A percentile compares a stretch with the other conserved stretches of the same genome.
phyloP scores from a whole-genome alignment of 176 grass and related monocot genomes.

The Musa beccarii region DNA sequence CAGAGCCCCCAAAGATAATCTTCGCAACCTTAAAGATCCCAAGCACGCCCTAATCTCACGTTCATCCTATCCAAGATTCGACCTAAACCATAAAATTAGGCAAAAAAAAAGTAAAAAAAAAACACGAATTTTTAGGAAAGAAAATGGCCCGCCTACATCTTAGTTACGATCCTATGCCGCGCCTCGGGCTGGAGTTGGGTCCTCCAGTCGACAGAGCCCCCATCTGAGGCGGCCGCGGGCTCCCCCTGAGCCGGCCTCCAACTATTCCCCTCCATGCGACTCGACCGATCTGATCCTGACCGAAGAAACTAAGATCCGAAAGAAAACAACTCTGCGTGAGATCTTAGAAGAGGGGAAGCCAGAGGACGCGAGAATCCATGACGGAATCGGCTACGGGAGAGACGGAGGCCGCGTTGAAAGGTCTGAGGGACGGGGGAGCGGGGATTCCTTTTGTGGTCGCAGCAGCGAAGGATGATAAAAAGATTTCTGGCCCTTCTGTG shows the following conservation, averaged over 20 bases:
- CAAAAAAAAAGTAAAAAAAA: too few species aligned
- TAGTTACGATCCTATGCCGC: conserved; percentile 64
- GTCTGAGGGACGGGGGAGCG: too few species aligned
- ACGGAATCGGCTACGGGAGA: too few species aligned
- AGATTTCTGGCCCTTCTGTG: too few species aligned
- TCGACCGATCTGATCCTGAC: not conserved
- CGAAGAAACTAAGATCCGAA: not conserved
- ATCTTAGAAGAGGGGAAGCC: too few species aligned
- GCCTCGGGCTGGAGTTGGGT: conserved; percentile 53
- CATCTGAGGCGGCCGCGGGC: conserved; percentile 1
- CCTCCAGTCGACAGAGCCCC: conserved; percentile 40
- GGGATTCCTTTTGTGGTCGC: too few species aligned
- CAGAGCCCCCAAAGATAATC: not conserved
- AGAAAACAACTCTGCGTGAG: too few species aligned
- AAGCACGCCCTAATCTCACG: not conserved
- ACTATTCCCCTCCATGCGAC: conserved; percentile 8
- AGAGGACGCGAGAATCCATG: too few species aligned
- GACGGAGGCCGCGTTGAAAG: too few species aligned
- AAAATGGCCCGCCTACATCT: conserved; percentile 33
- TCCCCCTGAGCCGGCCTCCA: conserved; percentile 15
- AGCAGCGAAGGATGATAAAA: too few species aligned
- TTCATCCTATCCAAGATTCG: not conserved
- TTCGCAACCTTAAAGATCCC: not conserved
- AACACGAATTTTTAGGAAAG: not conserved
- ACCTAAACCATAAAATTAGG: not conserved